Evolutionary conservation across 192 early-diverging fungal genomes (phyloP), one percentile per base, ranked within the genome.

Genomic region (Coemansia sp.): DNA sequence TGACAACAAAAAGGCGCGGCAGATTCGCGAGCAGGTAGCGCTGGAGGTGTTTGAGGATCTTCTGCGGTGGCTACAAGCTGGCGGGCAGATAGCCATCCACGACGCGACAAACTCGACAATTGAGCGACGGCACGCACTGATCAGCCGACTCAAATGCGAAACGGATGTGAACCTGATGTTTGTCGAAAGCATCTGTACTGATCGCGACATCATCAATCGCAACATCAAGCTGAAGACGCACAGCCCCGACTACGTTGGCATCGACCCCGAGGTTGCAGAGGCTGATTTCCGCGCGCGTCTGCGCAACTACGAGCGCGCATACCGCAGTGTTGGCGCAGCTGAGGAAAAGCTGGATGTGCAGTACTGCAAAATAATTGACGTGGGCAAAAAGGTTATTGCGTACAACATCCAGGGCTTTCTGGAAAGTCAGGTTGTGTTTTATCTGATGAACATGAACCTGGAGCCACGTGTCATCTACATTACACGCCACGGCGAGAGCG

Each of bases 371-470:
- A 82, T 98, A 50, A 90, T 95, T 61, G 93, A 99, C 78, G 94
- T 97, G 7, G 97, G 97, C 57, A 92, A 93, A 61, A 98, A 96
- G 75, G 85, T 97, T 3, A 93, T 96, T 71, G 93, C 95, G 14
- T 85, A 95, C 81, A 93, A 95, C 67, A 93, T 96, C 62, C 88
- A 90, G 66, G 97, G 97, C 50, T 98, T 94, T 71, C 74, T 98
- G 43, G 83, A 88, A 32, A 89, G 90, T 18, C 97, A 98, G 74
- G 93, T 92, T 35, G 93, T 98, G 52, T 98, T 98, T 69, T 98
- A 97, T 69, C 73, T 98, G 62, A 97, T 97, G 95, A 96, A 98
- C 75, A 97, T 97, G 72, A 92, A 98, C 67, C 87, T 96, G 59
- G 69, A 85, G 67, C 78, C 88, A 19, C 88, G 93, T 20, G 87